These are phyloP conservation scores for Vitis rotundifolia DNA, from an alignment of 164 flowering plant genomes.

Conservation along the genomic window DNA sequence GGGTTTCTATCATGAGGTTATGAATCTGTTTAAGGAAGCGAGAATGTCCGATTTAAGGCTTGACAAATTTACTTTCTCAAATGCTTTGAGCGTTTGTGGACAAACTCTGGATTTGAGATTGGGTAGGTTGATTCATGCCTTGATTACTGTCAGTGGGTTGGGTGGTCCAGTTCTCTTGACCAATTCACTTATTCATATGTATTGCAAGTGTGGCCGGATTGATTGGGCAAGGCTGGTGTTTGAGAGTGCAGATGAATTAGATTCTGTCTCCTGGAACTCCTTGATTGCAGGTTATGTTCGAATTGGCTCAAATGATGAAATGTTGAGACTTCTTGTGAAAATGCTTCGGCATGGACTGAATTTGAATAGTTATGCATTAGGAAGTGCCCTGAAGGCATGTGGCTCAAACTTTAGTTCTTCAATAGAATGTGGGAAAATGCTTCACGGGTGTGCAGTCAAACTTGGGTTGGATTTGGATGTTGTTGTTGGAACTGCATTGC, in stretches of 20 bases:
- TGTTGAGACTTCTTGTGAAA: slow-evolving; percentile 29
- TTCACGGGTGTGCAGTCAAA: slow-evolving; percentile 42
- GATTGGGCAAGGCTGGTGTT: slow-evolving; percentile 47
- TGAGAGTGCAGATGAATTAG: slow-evolving; percentile 39
- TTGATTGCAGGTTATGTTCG: slow-evolving; percentile 50
- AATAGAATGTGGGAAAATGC: slow-evolving; percentile 35
- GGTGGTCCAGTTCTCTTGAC: slow-evolving; percentile 27
- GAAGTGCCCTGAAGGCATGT: slow-evolving; percentile 58
- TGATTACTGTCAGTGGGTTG: slow-evolving; percentile 40
- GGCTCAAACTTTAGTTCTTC: slow-evolving; percentile 19
- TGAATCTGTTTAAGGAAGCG: slow-evolving; percentile 36
- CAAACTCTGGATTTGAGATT: slow-evolving; percentile 30
- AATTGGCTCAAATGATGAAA: slow-evolving; percentile 31
- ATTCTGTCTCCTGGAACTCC: slow-evolving; percentile 62
- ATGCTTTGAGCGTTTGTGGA: slow-evolving; percentile 41
- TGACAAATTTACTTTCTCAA: slow-evolving; percentile 47
- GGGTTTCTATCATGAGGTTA: slow-evolving; percentile 34
- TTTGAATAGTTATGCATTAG: slow-evolving; percentile 43
- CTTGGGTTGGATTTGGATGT: slow-evolving; percentile 45
- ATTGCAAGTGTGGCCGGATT: slow-evolving; percentile 47
- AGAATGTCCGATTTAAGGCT: slow-evolving; percentile 23
- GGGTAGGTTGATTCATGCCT: slow-evolving; percentile 55
- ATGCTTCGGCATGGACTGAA: slow-evolving; percentile 52
- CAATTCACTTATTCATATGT: slow-evolving; percentile 56
- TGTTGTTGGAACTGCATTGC: slow-evolving; percentile 56